Percentiles rank a stretch among this genome's conserved stretches.
Evolutionary conservation across 371 early-diverging fungal genomes (phyloP).

Genomic region (Syncephalis plumigaleata): DNA sequence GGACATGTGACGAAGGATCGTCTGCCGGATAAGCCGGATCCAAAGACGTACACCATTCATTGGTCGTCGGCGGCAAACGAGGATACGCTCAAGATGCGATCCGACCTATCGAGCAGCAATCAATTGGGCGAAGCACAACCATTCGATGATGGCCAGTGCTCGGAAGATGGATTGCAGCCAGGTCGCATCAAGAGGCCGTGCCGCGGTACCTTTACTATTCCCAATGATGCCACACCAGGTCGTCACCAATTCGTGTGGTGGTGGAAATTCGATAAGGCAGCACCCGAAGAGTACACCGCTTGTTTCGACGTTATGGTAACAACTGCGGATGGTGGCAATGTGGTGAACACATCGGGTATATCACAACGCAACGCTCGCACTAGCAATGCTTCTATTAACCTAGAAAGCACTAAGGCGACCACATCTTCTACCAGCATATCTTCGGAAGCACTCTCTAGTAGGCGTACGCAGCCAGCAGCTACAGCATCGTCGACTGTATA

Average conservation of each 20-base stretch:
- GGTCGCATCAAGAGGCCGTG: conserved; percentile 7
- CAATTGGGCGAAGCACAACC: conserved; percentile 3
- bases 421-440: too few relatives aligned
- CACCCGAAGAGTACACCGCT: conserved; percentile 18
- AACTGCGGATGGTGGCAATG: neutral
- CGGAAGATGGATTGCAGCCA: conserved; percentile 2
- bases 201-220: conserved; percentile 11
- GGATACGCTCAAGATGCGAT: conserved; percentile 7
- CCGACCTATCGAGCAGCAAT: conserved; percentile 8
- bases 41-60: conserved; percentile 4
- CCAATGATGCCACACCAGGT: conserved; percentile 9
- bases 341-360: too few relatives aligned
- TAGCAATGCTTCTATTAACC: too few relatives aligned
- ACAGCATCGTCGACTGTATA: too few relatives aligned
- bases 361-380: too few relatives aligned
- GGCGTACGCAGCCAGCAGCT: too few relatives aligned
- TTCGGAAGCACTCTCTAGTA: too few relatives aligned
- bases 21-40: conserved; percentile 4
- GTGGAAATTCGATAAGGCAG: conserved; percentile 15
- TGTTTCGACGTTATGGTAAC: conserved; percentile 16
- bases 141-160: conserved; percentile 4
- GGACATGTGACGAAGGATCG: conserved; percentile 14
- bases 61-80: conserved; percentile 7
- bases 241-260: conserved; percentile 17
- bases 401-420: too few relatives aligned